Base-by-base conservation (phyloP, 1,284 basidiomycete species). In the Ceratobasidium sp. region DNA sequence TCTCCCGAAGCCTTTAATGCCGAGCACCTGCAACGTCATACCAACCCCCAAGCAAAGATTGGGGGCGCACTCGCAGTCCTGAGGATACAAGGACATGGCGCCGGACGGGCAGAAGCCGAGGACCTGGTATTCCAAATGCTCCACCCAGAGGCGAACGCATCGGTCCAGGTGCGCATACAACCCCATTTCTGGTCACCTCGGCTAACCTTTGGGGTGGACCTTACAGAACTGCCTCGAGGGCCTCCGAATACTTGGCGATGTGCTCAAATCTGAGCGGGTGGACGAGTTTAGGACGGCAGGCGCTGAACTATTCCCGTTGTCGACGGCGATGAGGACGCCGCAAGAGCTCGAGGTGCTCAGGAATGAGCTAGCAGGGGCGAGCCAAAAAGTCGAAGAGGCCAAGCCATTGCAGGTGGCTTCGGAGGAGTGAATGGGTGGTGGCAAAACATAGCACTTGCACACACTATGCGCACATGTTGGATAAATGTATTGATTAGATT, bases 1-100 rank as follows among this genome's bases (percentile, higher is more conserved):
- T 85, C 90, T 0, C 79, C 89, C 9, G 89, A 91, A 51, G 86
- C 85, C 0, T 91, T 87, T 82, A 95, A 93, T 79, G 88, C 90
- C 9, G 88, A 92, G 76, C 94, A 90, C 77, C 84, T 93, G 14
- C 93, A 95, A 81, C 84, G 81, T 27, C 85, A 90, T 74, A 83
- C 88, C 0, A 85, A 85, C 34, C 84, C 87, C 0, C 77, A 79
- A 1, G 88, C 88, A 0, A 83, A 92, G 49, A 82, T 96, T 16
- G 89, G 87, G 0, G 84, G 85, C 48, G 92, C 92, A 1, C 85
- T 86, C 1, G 82, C 85, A 0, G 84, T 88, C 3, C 77, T 80
- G 48, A 64, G 37, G 19, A 77, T 77, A 46, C 69, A 65, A 2
- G 64, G 71, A 11, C 46, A 54, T n/a, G 69, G 53, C 27, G 46